Conservation (phyloP, 2,329 filamentous ascomycete species). For the Verticillium albo-atrum region DNA sequence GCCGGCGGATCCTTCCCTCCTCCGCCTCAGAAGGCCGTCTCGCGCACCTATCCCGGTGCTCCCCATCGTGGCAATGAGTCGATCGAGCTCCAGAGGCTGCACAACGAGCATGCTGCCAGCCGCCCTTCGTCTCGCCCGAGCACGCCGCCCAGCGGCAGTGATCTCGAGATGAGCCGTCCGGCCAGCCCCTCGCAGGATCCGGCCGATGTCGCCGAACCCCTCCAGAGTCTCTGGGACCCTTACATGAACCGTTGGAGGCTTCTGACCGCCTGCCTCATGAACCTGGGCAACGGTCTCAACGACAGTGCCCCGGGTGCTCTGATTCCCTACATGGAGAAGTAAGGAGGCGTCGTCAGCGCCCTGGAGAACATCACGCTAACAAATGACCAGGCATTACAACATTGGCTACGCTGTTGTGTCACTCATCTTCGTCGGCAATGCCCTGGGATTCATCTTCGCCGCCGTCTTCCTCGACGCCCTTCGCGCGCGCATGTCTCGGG, state of each 20-base stretch:
- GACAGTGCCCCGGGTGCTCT: constrained; percentile 74
- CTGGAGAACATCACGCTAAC: constrained; percentile 15
- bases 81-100: constrained; percentile 22
- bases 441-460: constrained; percentile 69
- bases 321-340: constrained; percentile 74
- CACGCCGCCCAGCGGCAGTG: constrained; percentile 8
- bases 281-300: constrained; percentile 66
- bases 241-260: constrained; percentile 69
- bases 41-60: constrained; percentile 33
- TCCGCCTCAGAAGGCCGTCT: constrained; percentile 29
- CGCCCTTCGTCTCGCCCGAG: not conserved
- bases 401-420: constrained; percentile 78
- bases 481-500: constrained; percentile 59
- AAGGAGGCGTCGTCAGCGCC: not conserved
- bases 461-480: constrained; percentile 66
- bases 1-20: constrained; percentile 16
- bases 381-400: constrained; percentile 48
- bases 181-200: constrained; percentile 32
- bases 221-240: constrained; percentile 55
- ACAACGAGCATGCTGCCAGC: constrained; percentile 3
- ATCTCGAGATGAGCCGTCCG: constrained; percentile 52
- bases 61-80: constrained; percentile 21
- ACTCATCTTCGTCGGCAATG: constrained; percentile 75
- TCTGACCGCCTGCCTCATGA: constrained; percentile 58
- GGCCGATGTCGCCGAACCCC: constrained; percentile 34